phyloP scores from a whole-genome alignment of 306 rosid genomes.

The Elaeagnus macrophylla region DNA sequence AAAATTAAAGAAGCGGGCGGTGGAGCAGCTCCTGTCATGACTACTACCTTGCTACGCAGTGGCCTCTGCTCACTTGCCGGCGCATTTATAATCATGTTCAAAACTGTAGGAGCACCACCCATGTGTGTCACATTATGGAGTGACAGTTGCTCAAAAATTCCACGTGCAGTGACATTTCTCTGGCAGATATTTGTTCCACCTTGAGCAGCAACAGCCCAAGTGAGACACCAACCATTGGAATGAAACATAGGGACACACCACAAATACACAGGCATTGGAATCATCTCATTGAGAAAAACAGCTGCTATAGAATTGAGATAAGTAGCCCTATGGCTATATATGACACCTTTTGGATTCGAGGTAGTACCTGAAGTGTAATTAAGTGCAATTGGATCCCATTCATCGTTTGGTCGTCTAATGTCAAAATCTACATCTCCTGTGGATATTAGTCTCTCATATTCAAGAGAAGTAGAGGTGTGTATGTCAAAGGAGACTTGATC shows the following conservation, averaged over 20 bases:
- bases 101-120: conserved; percentile 73
- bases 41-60: conserved; percentile 43
- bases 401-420: conserved; percentile 57
- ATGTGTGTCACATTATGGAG: conserved; percentile 62
- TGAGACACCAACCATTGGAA: conserved; percentile 92
- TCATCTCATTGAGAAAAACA: conserved; percentile 53
- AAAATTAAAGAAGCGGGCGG: conserved; percentile 60
- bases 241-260: conserved; percentile 96
- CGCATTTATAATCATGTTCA: conserved; percentile 65
- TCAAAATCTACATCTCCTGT: conserved; percentile 40
- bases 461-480: conserved; percentile 17
- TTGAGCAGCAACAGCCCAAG: conserved; percentile 84
- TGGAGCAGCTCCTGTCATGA: conserved; percentile 77
- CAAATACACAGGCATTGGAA: conserved; percentile 54
- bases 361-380: conserved; percentile 96
- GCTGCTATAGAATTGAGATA: conserved; percentile 74
- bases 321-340: conserved; percentile 84
- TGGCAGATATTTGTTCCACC: conserved; percentile 86
- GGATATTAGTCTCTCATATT: conserved; percentile 54
- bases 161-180: conserved; percentile 48
- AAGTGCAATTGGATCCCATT: conserved; percentile 63
- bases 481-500: conserved; percentile 20
- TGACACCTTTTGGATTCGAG: conserved; percentile 82
- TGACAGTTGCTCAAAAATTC: conserved; percentile 42
- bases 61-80: conserved; percentile 35